These are phyloP conservation scores for Opeltia flavorubescens DNA, from an alignment of 495 filamentous ascomycete species.

Conservation along the genomic window DNA sequence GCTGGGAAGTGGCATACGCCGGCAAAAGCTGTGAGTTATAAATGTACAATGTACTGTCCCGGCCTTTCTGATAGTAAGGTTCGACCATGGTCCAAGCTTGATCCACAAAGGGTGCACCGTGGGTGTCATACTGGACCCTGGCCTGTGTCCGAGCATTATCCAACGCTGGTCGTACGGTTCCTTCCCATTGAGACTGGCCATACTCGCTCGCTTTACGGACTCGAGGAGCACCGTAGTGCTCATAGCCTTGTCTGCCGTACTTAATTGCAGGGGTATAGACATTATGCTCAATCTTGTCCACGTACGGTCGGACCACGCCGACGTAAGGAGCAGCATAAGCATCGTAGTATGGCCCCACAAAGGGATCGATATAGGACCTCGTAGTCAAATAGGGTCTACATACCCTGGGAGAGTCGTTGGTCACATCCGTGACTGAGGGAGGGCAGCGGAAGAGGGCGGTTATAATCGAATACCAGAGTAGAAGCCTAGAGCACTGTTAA, in stretches of 20 bases:
- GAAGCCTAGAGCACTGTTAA: constrained; percentile 36
- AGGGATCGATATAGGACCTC: constrained; percentile 54
- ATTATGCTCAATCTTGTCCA: constrained; percentile 45
- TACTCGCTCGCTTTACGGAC: constrained; percentile 51
- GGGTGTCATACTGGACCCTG: constrained; percentile 49
- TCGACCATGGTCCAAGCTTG: constrained; percentile 37
- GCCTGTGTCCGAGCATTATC: constrained; percentile 43
- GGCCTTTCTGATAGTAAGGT: constrained; percentile 60
- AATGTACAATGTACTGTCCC: constrained; percentile 42
- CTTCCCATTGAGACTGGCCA: constrained; percentile 61
- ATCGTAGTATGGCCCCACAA: constrained; percentile 77
- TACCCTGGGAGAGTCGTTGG: constrained; percentile 55
- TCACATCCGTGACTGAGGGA: constrained; percentile 46
- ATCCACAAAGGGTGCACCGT: constrained; percentile 60
- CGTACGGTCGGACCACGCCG: constrained; percentile 61
- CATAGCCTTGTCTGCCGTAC: constrained; percentile 47
- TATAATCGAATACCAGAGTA: constrained; percentile 73
- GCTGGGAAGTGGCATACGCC: constrained; percentile 53
- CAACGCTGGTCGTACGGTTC: constrained; percentile 58
- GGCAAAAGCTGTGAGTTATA: constrained; percentile 65
- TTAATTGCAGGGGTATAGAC: constrained; percentile 52
- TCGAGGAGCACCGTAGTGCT: constrained; percentile 64
- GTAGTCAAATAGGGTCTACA: constrained; percentile 73
- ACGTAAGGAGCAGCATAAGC: constrained; percentile 72
- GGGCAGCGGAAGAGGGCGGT: constrained; percentile 78